Percentiles rank a stretch among this genome's conserved stretches.
Evolutionary conservation across 164 flowering plant genomes (phyloP).

Genomic region (Umbellularia californica): DNA sequence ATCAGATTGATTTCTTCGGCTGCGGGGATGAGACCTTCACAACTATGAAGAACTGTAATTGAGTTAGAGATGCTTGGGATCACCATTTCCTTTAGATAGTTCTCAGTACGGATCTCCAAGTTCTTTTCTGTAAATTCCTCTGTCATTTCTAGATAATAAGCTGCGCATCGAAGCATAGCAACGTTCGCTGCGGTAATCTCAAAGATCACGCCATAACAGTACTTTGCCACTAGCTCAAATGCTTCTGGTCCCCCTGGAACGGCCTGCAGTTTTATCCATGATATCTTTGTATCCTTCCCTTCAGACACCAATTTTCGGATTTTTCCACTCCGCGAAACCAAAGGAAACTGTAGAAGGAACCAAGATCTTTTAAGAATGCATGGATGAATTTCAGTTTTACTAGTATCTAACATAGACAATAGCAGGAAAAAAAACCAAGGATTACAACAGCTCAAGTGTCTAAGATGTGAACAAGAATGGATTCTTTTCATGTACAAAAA

Average conservation of each 20-base stretch:
- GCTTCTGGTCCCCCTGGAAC: conserved; percentile 93
- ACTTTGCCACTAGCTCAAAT: conserved; percentile 87
- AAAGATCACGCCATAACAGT: conserved; percentile 75
- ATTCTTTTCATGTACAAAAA: background rate
- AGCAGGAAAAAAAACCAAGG: background rate
- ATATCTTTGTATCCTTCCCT: conserved; percentile 60
- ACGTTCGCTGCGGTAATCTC: conserved; percentile 69
- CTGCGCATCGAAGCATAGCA: conserved; percentile 64
- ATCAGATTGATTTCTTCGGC: conserved; percentile 76
- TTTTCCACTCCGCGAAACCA: conserved; percentile 84
- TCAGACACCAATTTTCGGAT: conserved; percentile 68
- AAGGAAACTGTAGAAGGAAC: conserved; percentile 63
- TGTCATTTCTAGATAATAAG: conserved; percentile 86
- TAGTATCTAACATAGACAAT: background rate
- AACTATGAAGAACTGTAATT: conserved; percentile 67
- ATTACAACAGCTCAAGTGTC: background rate
- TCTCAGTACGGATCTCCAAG: conserved; percentile 55
- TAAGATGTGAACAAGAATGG: background rate
- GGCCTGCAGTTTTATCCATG: conserved; percentile 44
- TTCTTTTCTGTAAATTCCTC: conserved; percentile 86
- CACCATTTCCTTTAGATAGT: conserved; percentile 59
- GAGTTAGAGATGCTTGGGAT: conserved; percentile 67
- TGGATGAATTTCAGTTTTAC: background rate
- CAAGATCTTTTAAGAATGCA: background rate
- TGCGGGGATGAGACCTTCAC: conserved; percentile 67